These are phyloP conservation scores for Rhodotorula taiwanensis DNA, from an alignment of 768 basidiomycete genomes.

Conservation along the genomic window DNA sequence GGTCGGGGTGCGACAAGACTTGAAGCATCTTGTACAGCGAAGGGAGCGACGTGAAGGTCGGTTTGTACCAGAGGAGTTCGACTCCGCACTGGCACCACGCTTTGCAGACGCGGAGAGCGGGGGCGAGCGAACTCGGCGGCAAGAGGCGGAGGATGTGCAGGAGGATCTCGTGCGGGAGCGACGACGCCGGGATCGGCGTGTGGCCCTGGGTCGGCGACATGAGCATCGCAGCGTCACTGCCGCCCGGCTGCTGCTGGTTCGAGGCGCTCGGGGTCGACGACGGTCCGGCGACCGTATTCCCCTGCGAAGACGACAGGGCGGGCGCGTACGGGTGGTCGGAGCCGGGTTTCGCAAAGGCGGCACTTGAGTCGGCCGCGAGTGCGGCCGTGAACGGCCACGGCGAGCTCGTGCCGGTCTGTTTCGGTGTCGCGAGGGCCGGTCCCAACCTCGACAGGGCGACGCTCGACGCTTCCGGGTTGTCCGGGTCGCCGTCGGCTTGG, in stretches of 20 bases:
- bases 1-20: constrained; percentile 55
- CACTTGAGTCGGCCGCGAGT: not conserved
- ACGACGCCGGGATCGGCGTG: constrained; percentile 29
- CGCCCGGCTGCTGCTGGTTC: too few species aligned
- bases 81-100: constrained; percentile 95
- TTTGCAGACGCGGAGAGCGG: constrained; percentile 71
- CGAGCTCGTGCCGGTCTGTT: not conserved
- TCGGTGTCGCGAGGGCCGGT: constrained; percentile 31
- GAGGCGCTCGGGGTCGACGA: not conserved
- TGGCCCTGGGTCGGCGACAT: not conserved
- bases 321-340: not conserved
- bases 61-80: constrained; percentile 90
- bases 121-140: constrained; percentile 60
- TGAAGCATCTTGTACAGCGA: constrained; percentile 72
- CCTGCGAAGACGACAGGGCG: not conserved
- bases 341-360: not conserved
- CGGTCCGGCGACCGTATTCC: not conserved
- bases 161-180: constrained; percentile 80
- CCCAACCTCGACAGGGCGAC: constrained; percentile 12
- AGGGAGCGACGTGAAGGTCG: constrained; percentile 60
- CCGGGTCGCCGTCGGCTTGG: constrained; percentile 14
- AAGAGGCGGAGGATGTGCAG: constrained; percentile 86
- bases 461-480: constrained; percentile 8
- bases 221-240: not conserved
- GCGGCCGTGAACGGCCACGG: constrained; percentile 27